These are phyloP conservation scores for Saccharomyces kudriavzevii DNA, from an alignment of 805 yeast species.

Conservation along the genomic window DNA sequence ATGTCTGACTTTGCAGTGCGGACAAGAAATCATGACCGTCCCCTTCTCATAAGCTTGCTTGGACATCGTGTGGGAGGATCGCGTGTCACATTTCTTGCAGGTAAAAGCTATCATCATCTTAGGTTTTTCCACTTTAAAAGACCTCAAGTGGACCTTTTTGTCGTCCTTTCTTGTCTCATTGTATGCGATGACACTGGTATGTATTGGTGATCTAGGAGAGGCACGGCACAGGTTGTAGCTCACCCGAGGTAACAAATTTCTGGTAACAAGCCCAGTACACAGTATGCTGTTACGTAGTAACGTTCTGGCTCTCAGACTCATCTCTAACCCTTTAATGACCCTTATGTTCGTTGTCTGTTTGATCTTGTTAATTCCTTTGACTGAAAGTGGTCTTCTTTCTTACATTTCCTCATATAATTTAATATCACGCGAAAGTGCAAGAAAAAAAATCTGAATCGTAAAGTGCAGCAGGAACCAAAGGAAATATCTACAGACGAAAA, in stretches of 20 bases:
- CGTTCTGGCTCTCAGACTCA: background rate
- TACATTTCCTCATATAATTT: background rate
- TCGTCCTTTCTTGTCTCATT: background rate
- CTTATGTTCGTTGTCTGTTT: background rate
- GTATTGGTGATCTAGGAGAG: background rate
- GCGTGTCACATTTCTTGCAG: conserved; percentile 74
- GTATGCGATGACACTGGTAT: background rate
- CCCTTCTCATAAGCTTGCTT: conserved; percentile 87
- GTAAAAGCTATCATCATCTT: conserved; percentile 84
- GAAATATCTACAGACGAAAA: background rate
- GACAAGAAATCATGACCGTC: conserved; percentile 83
- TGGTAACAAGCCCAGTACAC: background rate
- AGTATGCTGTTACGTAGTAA: background rate
- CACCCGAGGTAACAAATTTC: background rate
- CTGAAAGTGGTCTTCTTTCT: background rate
- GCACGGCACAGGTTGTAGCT: background rate
- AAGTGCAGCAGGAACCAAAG: background rate
- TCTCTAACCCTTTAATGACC: background rate
- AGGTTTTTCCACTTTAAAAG: conserved; percentile 60
- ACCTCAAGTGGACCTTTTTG: conserved; percentile 3
- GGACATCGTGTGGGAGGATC: conserved; percentile 85
- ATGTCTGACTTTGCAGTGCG: conserved; percentile 82
- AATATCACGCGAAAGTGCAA: conserved; percentile 2
- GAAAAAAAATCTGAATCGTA: background rate
- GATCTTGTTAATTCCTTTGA: background rate